Base-by-base conservation (phyloP, 495 filamentous ascomycete species). In the Penicillium bialowiezense region DNA sequence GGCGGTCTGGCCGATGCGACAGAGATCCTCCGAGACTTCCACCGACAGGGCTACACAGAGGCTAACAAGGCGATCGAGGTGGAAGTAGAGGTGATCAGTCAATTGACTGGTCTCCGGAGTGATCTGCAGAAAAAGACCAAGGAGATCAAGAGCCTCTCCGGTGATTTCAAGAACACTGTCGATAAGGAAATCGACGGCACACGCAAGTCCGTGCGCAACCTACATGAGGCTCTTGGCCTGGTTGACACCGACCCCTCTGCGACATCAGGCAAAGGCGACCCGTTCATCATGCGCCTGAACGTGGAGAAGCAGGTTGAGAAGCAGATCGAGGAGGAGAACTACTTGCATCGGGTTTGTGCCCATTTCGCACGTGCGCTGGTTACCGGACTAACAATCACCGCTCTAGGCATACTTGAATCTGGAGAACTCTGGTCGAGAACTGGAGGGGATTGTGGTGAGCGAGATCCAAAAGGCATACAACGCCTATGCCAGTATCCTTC, bases 401-500 rank as follows among this genome's bases (percentile, higher is more conserved):
- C 7, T 17, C 17, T 51, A 96, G 91, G 93, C 93, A 14, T 97
- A 91, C 62, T 72, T 96, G 49, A 98, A 98, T 62, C 75, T 98
- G 20, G 95, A 98, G 73, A 86, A 82, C 60, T 97, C 95, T 15
- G 93, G 93, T 12, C 85, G 91, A 44, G 93, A 98, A 64, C 76
- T 98, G 2, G 93, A 98, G 67, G 87, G 87, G 3, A 97, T 98
- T 55, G 88, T 98, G 5, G 89, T 98, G 41, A 86, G 89, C 55
- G 95, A 98, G 65, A 96, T 98, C 44, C 91, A 98, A 56, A 97
- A 97, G 60, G 88, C 91, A 3, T 97, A 97, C 70, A 95, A 90
- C 59, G 89, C 89, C 3, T 91, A 95, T 56, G 87, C 91, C 18
- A 83, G 84, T 44, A 92, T 97, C 53, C 73, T 97, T 48, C 93